A percentile compares a stretch with the other conserved stretches of the same genome.
These are phyloP conservation scores for Penicillium aurantiogriseum DNA, from an alignment of 2,329 filamentous ascomycete species.

Conservation along the genomic window DNA sequence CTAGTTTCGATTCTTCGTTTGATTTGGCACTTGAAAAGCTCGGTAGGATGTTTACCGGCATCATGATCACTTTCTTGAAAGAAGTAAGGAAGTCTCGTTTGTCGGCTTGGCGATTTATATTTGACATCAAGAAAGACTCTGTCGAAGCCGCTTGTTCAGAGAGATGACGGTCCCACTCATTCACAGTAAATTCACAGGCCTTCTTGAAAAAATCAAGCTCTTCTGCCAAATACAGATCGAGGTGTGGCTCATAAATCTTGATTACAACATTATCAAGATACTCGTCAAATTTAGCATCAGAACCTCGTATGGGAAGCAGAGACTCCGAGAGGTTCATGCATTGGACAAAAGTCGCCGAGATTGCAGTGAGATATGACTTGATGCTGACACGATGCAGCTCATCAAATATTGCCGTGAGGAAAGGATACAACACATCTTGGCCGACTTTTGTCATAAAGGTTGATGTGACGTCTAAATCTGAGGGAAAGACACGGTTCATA, in stretches of 20 bases:
- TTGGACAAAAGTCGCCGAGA: constrained; percentile 86
- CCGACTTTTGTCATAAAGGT: constrained; percentile 77
- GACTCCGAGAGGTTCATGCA: constrained; percentile 73
- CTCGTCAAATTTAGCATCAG: constrained; percentile 59
- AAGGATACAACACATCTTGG: constrained; percentile 80
- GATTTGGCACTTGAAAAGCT: constrained; percentile 64
- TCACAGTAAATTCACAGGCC: constrained; percentile 73
- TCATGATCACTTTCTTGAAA: constrained; percentile 99
- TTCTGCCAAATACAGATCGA: constrained; percentile 90
- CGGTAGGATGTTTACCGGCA: constrained; percentile 88
- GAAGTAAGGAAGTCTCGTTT: constrained; percentile 95
- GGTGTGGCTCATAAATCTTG: constrained; percentile 81
- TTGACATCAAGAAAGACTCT: constrained; percentile 95
- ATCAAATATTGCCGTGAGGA: constrained; percentile 80
- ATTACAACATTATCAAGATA: constrained; percentile 67
- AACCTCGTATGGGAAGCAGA: constrained; percentile 63
- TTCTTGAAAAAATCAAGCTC: constrained; percentile 83
- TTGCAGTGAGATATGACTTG: constrained; percentile 76
- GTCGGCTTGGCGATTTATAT: constrained; percentile 87
- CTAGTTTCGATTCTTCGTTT: constrained; percentile 34
- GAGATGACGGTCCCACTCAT: constrained; percentile 85
- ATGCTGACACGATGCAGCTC: constrained; percentile 76
- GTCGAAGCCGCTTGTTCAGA: constrained; percentile 85
- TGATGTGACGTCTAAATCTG: constrained; percentile 68
- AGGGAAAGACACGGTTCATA: constrained; percentile 79